Percentiles rank a stretch among this genome's conserved stretches.
Evolutionary conservation across 306 rosid species (phyloP).

Genomic region (Hippophae rhamnoides): DNA sequence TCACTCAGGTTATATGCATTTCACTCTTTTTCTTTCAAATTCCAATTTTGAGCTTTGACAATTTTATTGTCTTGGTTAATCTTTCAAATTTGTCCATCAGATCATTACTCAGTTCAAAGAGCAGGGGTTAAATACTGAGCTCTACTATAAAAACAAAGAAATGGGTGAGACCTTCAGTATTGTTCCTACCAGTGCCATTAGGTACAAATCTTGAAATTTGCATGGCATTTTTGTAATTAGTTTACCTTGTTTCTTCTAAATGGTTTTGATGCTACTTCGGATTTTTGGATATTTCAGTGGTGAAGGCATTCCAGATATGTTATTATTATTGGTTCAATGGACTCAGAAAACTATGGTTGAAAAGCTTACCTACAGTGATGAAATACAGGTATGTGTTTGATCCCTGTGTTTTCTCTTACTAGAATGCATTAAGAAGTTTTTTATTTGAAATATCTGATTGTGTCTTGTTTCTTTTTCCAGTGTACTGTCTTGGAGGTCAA

Average conservation of each 20-base stretch:
- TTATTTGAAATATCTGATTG: slow-evolving; percentile 25
- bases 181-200: slow-evolving; percentile 93
- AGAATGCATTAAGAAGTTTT: slow-evolving; percentile 19
- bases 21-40: background rate
- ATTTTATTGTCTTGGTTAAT: slow-evolving; percentile 12
- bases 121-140: slow-evolving; percentile 77
- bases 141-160: slow-evolving; percentile 78
- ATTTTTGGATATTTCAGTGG: slow-evolving; percentile 48
- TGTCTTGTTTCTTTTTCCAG: slow-evolving; percentile 37
- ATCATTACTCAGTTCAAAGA: slow-evolving; percentile 72
- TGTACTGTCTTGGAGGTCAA: slow-evolving; percentile 96
- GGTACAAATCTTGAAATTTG: slow-evolving; percentile 33
- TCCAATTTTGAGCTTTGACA: background rate
- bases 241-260: background rate
- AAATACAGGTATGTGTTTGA: slow-evolving; percentile 65
- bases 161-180: slow-evolving; percentile 93
- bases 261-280: background rate
- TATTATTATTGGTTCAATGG: slow-evolving; percentile 78
- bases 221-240: slow-evolving; percentile 1
- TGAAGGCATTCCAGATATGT: slow-evolving; percentile 87
- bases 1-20: slow-evolving; percentile 48
- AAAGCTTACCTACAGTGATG: slow-evolving; percentile 75
- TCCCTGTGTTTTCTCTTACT: slow-evolving; percentile 13
- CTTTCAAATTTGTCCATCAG: slow-evolving; percentile 28
- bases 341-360: slow-evolving; percentile 85